A percentile compares a stretch with the other conserved stretches of the same genome.
Evolutionary conservation across 495 filamentous ascomycete species (phyloP).

Genomic region (Talaromyces ruber): DNA sequence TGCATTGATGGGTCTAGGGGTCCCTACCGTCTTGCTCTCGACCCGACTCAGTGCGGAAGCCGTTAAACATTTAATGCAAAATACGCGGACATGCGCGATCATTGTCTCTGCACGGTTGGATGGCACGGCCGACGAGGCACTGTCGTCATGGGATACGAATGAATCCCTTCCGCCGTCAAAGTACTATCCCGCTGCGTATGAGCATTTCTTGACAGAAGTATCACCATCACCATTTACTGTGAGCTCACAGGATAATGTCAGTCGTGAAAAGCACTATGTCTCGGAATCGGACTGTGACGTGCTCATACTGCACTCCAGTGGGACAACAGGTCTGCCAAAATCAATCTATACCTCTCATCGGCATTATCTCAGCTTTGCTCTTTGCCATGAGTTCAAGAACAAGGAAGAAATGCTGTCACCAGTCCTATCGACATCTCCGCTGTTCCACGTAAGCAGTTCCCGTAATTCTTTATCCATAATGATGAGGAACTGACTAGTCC

Average conservation of each 20-base stretch:
- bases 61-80: constrained; percentile 15
- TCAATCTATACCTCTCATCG: constrained; percentile 33
- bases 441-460: not conserved
- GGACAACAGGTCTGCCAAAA: constrained; percentile 41
- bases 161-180: not conserved
- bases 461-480: not conserved
- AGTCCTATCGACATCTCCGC: constrained; percentile 26
- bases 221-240: not conserved
- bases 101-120: constrained; percentile 15
- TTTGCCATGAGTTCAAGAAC: constrained; percentile 21
- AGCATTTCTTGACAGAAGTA: not conserved
- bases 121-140: not conserved
- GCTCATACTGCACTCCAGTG: constrained; percentile 38
- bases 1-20: constrained; percentile 18
- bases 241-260: not conserved
- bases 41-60: constrained; percentile 19
- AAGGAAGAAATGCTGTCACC: constrained; percentile 10
- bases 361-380: constrained; percentile 29
- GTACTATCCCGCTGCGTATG: not conserved
- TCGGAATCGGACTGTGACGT: constrained; percentile 22
- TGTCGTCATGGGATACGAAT: not conserved
- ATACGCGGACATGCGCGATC: constrained; percentile 12
- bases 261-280: not conserved
- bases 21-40: constrained; percentile 18
- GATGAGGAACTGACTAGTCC: constrained; percentile 10